Conservation (phyloP, 768 basidiomycete species). For the Hebeloma cylindrosporum region DNA sequence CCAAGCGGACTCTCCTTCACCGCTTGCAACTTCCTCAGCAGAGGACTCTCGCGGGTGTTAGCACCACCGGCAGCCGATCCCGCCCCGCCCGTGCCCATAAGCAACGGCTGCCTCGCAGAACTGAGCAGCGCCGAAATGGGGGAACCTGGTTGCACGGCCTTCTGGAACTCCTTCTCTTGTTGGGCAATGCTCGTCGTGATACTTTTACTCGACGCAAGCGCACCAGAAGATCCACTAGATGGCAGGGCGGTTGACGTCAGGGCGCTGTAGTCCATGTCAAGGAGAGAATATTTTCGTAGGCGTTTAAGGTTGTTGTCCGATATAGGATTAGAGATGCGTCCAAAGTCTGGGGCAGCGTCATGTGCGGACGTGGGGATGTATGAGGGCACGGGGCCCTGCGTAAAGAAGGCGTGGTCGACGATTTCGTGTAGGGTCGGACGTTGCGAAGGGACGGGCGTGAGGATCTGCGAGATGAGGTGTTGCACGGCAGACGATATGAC, state of each 20-base stretch:
- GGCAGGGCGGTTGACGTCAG: slow-evolving; percentile 1
- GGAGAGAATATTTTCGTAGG: slow-evolving; percentile 57
- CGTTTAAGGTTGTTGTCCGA: slow-evolving; percentile 70
- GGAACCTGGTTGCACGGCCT: slow-evolving; percentile 91
- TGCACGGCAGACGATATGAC: slow-evolving; percentile 69
- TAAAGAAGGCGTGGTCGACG: slow-evolving; percentile 83
- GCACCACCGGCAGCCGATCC: slow-evolving; percentile 13
- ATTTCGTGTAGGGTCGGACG: slow-evolving; percentile 87
- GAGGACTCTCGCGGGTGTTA: slow-evolving; percentile 28
- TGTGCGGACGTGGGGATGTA: slow-evolving; percentile 81
- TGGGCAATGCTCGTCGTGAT: slow-evolving; percentile 67
- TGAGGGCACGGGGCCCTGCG: slow-evolving; percentile 73
- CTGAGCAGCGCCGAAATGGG: slow-evolving; percentile 91
- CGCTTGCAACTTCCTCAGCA: slow-evolving; percentile 54
- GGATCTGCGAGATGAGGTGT: slow-evolving; percentile 78
- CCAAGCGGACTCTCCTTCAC: slow-evolving; percentile 58
- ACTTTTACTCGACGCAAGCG: slow-evolving; percentile 33
- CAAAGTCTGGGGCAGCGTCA: slow-evolving; percentile 74
- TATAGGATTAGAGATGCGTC: slow-evolving; percentile 57
- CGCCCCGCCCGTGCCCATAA: slow-evolving; percentile 51
- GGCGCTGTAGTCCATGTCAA: slow-evolving; percentile 61
- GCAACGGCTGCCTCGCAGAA: slow-evolving; percentile 84
- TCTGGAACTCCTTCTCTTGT: slow-evolving; percentile 96
- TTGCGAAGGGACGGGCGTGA: slow-evolving; percentile 79
- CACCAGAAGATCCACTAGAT: neutral